These are phyloP conservation scores for Podaxis sp. DNA, from an alignment of 768 basidiomycete genomes.

Conservation along the genomic window DNA sequence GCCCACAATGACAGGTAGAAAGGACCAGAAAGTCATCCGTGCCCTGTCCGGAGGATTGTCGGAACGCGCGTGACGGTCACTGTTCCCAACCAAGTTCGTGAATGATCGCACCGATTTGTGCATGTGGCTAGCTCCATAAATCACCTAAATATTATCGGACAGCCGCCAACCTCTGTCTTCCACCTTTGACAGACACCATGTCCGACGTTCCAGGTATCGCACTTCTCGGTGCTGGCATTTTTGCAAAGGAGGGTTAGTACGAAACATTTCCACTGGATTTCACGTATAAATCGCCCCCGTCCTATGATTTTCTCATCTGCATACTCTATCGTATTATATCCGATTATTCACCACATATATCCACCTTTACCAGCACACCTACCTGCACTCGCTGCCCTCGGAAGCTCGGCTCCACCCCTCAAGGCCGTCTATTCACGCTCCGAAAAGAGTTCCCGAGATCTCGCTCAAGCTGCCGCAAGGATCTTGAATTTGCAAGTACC, in stretches of 20 bases:
- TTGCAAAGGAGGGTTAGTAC: slow-evolving; percentile 67
- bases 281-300: background rate
- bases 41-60: slow-evolving; percentile 24
- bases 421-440: slow-evolving; percentile 84
- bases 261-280: background rate
- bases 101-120: slow-evolving; percentile 4
- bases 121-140: slow-evolving; percentile 10
- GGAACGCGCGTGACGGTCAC: slow-evolving; percentile 21
- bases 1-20: background rate
- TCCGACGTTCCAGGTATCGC: slow-evolving; percentile 53
- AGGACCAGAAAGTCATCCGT: background rate
- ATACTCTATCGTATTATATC: slow-evolving; percentile 14
- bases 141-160: background rate
- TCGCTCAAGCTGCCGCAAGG: slow-evolving; percentile 45
- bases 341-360: slow-evolving; percentile 24
- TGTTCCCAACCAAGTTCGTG: background rate
- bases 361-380: slow-evolving; percentile 57
- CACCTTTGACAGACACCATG: slow-evolving; percentile 29
- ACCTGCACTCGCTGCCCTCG: slow-evolving; percentile 64
- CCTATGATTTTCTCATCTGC: slow-evolving; percentile 19
- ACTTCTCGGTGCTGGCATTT: slow-evolving; percentile 79
- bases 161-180: background rate
- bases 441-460: slow-evolving; percentile 50
- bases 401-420: slow-evolving; percentile 39
- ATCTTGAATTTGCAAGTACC: slow-evolving; percentile 36